Base-by-base conservation (phyloP, 2,329 filamentous ascomycete genomes). In the Diplodia corticola region DNA sequence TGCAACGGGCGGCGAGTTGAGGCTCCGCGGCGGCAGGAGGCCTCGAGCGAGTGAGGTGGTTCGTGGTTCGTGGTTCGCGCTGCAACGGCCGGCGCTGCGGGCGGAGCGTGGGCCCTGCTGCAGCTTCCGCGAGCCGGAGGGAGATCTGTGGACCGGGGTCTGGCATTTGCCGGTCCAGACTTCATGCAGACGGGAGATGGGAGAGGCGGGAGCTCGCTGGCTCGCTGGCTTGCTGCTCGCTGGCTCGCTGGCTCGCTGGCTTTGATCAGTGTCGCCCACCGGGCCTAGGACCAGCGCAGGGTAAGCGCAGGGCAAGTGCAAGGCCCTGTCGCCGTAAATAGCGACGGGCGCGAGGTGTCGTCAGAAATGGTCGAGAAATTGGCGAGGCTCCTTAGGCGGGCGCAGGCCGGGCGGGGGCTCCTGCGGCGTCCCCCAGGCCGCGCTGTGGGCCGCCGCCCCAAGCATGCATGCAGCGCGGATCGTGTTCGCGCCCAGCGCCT, bases 71-170 rank as follows among this genome's bases (percentile, higher is more conserved):
- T 13, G 30, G 17, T 3, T 30, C 4, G 6, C 10, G 28, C 28
- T 30, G 28, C 28, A 7, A 30, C 48, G 20, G 48, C 12, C 48
- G 20, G 22, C n/a, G 55, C 55, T 12, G 55, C 15, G 55, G 55
- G 20, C 55, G 28, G 20, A 5, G 5, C 24, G 24, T 59, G 55
- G 55, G 9, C 12, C 13, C 13, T 24, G 55, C 55, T 59, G 55
- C 55, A 33, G 55, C 55, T 59, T 59, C 55, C 37, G 55, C 55
- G 55, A 59, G 55, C 55, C 55, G 55, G 28, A 59, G 55, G 55
- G 37, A 59, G 55, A 59, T 59, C 55, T 46, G 37, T 30, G 20
- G 37, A 26, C 37, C 37, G 22, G 55, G 55, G 55, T 59, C 55
- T 59, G 33, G 54, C 54, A 57, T 44, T 22, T 57, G 54, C 54